Base-by-base conservation (phyloP, 129 eudicot species). In the Ambrosia artemisiifolia region DNA sequence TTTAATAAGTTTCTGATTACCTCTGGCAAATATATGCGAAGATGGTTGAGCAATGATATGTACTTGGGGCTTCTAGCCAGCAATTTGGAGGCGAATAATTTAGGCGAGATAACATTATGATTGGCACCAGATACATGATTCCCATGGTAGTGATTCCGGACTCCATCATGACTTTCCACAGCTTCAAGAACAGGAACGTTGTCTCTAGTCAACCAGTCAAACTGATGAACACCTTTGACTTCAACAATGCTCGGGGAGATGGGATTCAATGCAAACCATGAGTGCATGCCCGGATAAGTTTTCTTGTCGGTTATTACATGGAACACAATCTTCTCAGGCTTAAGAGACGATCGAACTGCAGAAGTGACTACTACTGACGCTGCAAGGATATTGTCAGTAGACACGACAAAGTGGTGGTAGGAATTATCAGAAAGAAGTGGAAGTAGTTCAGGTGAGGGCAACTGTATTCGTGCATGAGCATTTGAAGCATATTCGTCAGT, bases 11-110 rank as follows among this genome's bases (percentile, higher is more conserved):
- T 36, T 50, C 5, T 18, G 33, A 67, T 79, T 88, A 92, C 98
- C 98, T 92, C 96, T n/a, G 98, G 98, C 65, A 92, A 82, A 82
- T 92, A 92, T 83, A 92, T 89, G 59, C 96, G 98, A 20, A 92
- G 87, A 85, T 92, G 98, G 84, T 92, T 92, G 57, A 92, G 95
- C 83, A 92, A 75, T 12, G 98, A 92, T 56, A 92, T 92, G 69
- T 92, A 92, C 80, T 92, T 92, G 48, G 98, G 96, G 67, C 98
- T 92, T 79, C 96, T 81, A 66, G 96, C 96, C 81, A 87, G 95
- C 70, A 92, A 78, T 62, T 87, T 92, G 36, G 96, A 89, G 50
- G 95, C 95, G 84, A 92, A 92, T 59, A 71, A 75, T 77, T 90
- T 79, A 28, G 96, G 98, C 30, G 92, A 83, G 13, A 94, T 92